These are phyloP conservation scores for Alopecurus myosuroides DNA, from an alignment of 176 grass and related monocot species.

Conservation along the genomic window DNA sequence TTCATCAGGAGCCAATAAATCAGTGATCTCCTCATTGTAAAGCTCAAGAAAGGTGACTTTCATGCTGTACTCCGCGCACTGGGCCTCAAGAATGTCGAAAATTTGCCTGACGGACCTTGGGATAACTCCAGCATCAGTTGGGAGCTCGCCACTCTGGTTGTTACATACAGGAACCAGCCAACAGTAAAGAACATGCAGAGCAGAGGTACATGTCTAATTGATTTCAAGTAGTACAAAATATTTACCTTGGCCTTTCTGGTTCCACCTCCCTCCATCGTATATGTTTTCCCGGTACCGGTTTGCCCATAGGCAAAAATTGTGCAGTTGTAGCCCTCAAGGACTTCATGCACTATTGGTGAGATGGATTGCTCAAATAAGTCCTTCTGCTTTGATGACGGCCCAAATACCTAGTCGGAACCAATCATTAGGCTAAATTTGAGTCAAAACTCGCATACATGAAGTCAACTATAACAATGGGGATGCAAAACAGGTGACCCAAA, in stretches of 20 bases:
- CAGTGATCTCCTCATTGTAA: slow-evolving; percentile 97
- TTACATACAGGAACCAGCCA: slow-evolving; percentile 30
- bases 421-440: slow-evolving; percentile 12
- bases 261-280: slow-evolving; percentile 98
- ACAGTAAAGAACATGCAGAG: slow-evolving; percentile 1
- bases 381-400: slow-evolving; percentile 84
- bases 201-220: not conserved
- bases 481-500: not conserved
- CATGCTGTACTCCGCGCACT: slow-evolving; percentile 96
- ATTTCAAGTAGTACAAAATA: not conserved
- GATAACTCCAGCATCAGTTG: slow-evolving; percentile 93
- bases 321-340: slow-evolving; percentile 98
- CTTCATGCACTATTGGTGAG: slow-evolving; percentile 95
- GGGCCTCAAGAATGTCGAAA: slow-evolving; percentile 84
- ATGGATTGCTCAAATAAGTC: slow-evolving; percentile 94
- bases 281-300: slow-evolving; percentile 96
- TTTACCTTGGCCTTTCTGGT: slow-evolving; percentile 84
- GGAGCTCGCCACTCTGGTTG: slow-evolving; percentile 82
- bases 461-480: not conserved
- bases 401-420: slow-evolving; percentile 74
- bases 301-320: slow-evolving; percentile 99
- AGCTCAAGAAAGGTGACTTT: slow-evolving; percentile 99
- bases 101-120: slow-evolving; percentile 88
- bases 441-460: slow-evolving; percentile 16
- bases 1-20: slow-evolving; percentile 84